A percentile compares a stretch with the other conserved stretches of the same genome.
Conservation (phyloP, 2,329 filamentous ascomycete species). For the Bimuria novae-zelandiae region DNA sequence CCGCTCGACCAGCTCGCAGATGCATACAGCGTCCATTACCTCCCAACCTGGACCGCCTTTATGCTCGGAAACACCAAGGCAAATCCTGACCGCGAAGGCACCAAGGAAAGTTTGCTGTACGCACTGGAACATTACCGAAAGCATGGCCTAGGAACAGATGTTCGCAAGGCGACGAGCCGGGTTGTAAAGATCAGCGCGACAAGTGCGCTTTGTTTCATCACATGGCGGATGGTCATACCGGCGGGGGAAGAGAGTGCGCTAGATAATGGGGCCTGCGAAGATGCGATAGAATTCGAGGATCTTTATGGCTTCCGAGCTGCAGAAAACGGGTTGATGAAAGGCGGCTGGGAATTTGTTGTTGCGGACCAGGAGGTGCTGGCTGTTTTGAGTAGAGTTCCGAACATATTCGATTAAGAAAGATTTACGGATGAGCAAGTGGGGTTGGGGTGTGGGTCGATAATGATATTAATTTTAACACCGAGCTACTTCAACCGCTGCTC, state of each 20-base stretch:
- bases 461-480: no score
- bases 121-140: not conserved
- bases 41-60: no score
- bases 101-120: no score
- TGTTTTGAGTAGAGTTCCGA: not conserved
- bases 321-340: not conserved
- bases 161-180: not conserved
- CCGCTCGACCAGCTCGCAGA: no score
- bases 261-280: no score
- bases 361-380: not conserved
- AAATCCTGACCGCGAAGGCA: no score
- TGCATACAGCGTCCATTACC: no score
- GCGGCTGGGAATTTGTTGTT: slow-evolving; percentile 1
- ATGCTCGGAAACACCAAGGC: no score
- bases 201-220: not conserved
- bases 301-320: not conserved
- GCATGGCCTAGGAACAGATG: not conserved
- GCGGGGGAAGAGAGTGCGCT: not conserved
- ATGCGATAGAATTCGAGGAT: not conserved
- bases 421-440: no score
- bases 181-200: not conserved
- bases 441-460: no score
- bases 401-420: not conserved
- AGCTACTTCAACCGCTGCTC: no score
- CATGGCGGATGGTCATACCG: not conserved